These are phyloP conservation scores for Meredithiella fracta DNA, from an alignment of 2,329 filamentous ascomycete genomes.

Conservation along the genomic window DNA sequence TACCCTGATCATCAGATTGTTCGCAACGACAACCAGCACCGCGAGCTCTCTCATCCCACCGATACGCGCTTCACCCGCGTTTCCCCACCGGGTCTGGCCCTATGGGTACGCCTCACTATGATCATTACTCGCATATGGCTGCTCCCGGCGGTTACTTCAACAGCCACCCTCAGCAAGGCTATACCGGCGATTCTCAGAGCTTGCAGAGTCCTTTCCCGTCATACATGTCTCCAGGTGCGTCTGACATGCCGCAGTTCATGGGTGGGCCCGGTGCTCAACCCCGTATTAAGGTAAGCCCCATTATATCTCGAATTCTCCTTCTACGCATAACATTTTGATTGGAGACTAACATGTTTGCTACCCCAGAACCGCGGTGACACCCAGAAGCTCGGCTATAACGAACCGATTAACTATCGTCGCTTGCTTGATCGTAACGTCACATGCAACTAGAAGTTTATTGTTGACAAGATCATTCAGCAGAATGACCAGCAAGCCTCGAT, in stretches of 20 bases:
- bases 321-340: background rate
- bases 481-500: slow-evolving; percentile 99
- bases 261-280: background rate
- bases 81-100: background rate
- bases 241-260: slow-evolving; percentile 1
- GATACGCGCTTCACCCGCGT: background rate
- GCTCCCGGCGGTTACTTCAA: background rate
- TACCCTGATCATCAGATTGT: background rate
- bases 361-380: background rate
- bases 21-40: background rate
- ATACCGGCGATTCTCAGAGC: background rate
- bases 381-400: slow-evolving; percentile 30
- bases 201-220: too few relatives aligned
- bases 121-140: too few relatives aligned
- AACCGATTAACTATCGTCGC: slow-evolving; percentile 91
- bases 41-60: background rate
- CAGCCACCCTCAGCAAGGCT: background rate
- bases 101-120: background rate
- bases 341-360: background rate
- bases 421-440: slow-evolving; percentile 89
- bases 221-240: background rate
- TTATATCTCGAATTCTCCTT: background rate
- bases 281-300: slow-evolving; percentile 5
- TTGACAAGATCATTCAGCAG: slow-evolving; percentile 98
- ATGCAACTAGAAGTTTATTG: slow-evolving; percentile 98